Conservation (phyloP, 345 rosid species). For the Hibiscus syriacus region DNA sequence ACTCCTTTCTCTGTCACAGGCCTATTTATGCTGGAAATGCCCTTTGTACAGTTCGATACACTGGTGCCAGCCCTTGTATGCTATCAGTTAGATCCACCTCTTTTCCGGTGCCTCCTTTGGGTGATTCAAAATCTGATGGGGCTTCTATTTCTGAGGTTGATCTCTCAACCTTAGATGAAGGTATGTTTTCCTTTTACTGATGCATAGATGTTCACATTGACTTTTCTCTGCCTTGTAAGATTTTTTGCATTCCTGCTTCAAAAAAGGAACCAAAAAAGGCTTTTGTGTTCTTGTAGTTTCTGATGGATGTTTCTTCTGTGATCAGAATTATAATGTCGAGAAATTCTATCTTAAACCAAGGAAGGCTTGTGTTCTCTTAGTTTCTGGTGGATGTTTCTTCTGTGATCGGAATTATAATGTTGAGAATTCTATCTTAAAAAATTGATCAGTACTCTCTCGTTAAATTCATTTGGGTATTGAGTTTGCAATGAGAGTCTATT, state of each 20-base stretch:
- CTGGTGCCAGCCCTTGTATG: conserved; percentile 73
- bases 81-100: conserved; percentile 78
- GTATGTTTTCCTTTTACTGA: conserved; percentile 38
- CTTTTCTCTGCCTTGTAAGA: conserved; percentile 1
- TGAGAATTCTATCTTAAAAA: neutral
- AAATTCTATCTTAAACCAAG: too few relatives aligned
- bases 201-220: neutral
- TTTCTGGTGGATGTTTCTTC: too few relatives aligned
- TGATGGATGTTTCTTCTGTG: conserved; percentile 2
- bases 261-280: neutral
- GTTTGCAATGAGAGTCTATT: neutral
- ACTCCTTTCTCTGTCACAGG: conserved; percentile 33
- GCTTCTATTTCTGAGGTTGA: conserved; percentile 88
- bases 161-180: conserved; percentile 72
- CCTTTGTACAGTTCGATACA: conserved; percentile 69
- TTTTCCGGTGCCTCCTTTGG: conserved; percentile 33
- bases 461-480: neutral
- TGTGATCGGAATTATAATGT: too few relatives aligned
- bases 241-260: neutral
- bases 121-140: conserved; percentile 33
- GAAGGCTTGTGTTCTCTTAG: too few relatives aligned
- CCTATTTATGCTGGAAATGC: conserved; percentile 99
- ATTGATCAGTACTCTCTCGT: neutral
- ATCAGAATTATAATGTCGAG: neutral
- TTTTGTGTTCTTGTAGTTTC: neutral